Evolutionary conservation across 2,329 filamentous ascomycete genomes (phyloP).

Genomic region (Talaromyces marneffei): DNA sequence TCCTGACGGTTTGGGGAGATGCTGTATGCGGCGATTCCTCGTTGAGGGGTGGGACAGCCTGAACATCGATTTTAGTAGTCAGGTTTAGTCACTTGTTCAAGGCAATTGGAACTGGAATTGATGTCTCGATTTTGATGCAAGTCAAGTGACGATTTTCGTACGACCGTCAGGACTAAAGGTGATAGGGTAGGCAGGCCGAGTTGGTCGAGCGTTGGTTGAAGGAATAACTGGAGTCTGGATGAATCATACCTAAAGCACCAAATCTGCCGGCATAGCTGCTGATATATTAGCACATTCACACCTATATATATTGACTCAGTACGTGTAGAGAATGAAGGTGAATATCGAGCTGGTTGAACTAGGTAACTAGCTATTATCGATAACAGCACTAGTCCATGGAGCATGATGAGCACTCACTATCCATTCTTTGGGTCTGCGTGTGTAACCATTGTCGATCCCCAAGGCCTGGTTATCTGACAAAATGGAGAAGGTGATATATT

Average conservation of each 20-base stretch:
- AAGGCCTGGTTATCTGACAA: not conserved
- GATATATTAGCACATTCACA: not conserved
- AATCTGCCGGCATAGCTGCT: constrained; percentile 7
- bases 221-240: too few relatives aligned
- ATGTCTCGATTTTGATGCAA: not conserved
- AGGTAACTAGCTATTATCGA: not conserved
- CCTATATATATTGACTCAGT: not conserved
- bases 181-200: not conserved
- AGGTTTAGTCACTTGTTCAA: not conserved
- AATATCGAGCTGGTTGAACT: not conserved
- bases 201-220: not conserved
- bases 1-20: constrained; percentile 84
- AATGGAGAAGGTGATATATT: not conserved
- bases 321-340: not conserved
- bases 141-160: not conserved
- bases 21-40: constrained; percentile 63
- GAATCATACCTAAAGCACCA: constrained; percentile 7
- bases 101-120: not conserved
- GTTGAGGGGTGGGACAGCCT: constrained; percentile 45
- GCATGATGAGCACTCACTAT: constrained; percentile 3
- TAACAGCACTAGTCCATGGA: not conserved
- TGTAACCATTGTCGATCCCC: not conserved
- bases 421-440: constrained; percentile 11
- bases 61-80: not conserved
- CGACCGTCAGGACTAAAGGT: not conserved